Base-by-base conservation (phyloP, 139 green algal genomes). In the Chlamydomonas sp. region DNA sequence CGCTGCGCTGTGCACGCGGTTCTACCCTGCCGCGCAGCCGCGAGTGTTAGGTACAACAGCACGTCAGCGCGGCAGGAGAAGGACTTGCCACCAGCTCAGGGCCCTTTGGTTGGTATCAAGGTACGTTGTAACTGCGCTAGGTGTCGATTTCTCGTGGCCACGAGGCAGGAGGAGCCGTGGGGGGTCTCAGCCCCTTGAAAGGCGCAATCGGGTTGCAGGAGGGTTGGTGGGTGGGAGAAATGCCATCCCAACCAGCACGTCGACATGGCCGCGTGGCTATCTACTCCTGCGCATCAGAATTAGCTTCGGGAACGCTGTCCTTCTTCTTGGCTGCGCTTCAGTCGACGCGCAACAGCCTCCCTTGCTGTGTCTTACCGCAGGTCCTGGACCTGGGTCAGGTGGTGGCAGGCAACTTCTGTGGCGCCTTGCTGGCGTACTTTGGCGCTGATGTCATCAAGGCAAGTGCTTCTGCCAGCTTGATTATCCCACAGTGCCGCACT, bases 361-460 rank as follows among this genome's bases (percentile, higher is more conserved):
- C 31, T 49, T 0, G 31, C 31, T 49, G 31, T 49, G 31, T 49
- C 31, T 31, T 10, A 5, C 2, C 63, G 0, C 68, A 95, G 91
- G 94, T 96, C 2, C 85, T 96, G 17, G 95, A 97, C 57, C 79
- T 97, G 12, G 94, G 94, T 0, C 95, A 97, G 78, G 95, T 97
- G 2, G 94, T 97, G 8, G 95, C 95, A 2, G 95, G 95, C 68
- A 97, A 97, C 86, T 96, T 96, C 68, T 92, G 85, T 61, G 91
- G 94, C 10, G 94, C 83, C 59, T 71, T 91, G 57, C 83, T 94
- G 20, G 90, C 90, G 15, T 96, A 97, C 89, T 97, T 97, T 88
- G 95, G 95, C 0, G 95, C 95, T 1, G 93, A 96, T 59, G 95
- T 97, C 3, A 96, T 97, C 86, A 97, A 97, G 89, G 90, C 31